Conservation (phyloP, 306 rosid genomes). For the Fragaria vesca region DNA sequence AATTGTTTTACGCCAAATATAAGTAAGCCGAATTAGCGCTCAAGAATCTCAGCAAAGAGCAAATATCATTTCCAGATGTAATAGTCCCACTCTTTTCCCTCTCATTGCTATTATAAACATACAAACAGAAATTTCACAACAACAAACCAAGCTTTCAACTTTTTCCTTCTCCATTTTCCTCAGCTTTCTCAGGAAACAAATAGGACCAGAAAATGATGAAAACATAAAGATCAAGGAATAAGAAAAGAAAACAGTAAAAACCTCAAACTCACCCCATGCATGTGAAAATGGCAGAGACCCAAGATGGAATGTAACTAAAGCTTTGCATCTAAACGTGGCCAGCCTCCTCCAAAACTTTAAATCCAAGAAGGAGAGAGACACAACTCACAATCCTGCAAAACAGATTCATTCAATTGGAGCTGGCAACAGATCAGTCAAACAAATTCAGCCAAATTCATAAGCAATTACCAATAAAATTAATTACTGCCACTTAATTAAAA, state of each 20-base stretch:
- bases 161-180: neutral
- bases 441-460: neutral
- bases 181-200: constrained; percentile 21
- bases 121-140: neutral
- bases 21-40: neutral
- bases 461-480: neutral
- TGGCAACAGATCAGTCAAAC: constrained; percentile 15
- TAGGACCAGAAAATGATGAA: neutral
- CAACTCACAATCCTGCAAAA: constrained; percentile 13
- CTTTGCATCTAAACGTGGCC: constrained; percentile 49
- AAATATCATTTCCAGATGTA: neutral
- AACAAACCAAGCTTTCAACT: neutral
- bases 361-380: constrained; percentile 9
- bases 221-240: neutral
- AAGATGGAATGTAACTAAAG: constrained; percentile 51
- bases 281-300: constrained; percentile 52
- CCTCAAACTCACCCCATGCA: constrained; percentile 68
- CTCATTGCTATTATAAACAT: constrained; percentile 3
- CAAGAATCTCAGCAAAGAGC: neutral
- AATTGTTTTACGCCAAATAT: neutral
- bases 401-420: neutral
- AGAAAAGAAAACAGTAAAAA: constrained; percentile 9
- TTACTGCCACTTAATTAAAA: neutral
- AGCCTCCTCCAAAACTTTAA: constrained; percentile 31
- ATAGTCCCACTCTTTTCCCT: neutral